Conservation (phyloP, 2,329 filamentous ascomycete genomes). For the Penicillium freii region DNA sequence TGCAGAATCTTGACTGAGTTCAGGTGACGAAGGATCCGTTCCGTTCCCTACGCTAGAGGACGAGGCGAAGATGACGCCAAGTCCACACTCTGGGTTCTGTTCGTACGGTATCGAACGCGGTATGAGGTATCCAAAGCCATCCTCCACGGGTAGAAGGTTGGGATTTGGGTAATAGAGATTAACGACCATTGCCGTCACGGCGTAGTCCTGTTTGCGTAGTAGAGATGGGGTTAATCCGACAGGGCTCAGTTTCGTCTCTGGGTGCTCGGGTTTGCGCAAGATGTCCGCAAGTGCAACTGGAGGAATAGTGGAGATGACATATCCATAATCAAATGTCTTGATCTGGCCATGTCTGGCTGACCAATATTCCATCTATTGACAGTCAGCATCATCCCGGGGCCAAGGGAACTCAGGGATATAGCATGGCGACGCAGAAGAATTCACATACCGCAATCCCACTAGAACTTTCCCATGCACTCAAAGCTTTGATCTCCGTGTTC, state of each 20-base stretch:
- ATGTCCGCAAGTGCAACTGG: slow-evolving; percentile 28
- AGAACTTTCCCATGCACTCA: neutral
- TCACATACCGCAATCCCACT: neutral
- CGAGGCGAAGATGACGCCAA: slow-evolving; percentile 91
- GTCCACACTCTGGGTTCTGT: slow-evolving; percentile 75
- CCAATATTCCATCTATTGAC: slow-evolving; percentile 18
- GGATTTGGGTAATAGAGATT: slow-evolving; percentile 78
- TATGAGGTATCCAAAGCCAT: slow-evolving; percentile 84
- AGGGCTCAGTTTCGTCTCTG: slow-evolving; percentile 12
- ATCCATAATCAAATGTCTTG: slow-evolving; percentile 21
- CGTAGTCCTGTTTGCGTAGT: slow-evolving; percentile 49
- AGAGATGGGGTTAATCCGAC: neutral
- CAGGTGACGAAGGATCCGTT: neutral
- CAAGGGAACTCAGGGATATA: neutral
- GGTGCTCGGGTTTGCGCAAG: slow-evolving; percentile 14
- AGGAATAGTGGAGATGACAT: slow-evolving; percentile 36
- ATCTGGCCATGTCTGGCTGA: neutral
- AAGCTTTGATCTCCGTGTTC: slow-evolving; percentile 48
- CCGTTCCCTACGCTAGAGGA: slow-evolving; percentile 57
- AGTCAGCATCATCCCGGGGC: slow-evolving; percentile 2
- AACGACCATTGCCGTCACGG: slow-evolving; percentile 84
- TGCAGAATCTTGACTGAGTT: slow-evolving; percentile 45
- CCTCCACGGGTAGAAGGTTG: slow-evolving; percentile 62
- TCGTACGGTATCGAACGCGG: slow-evolving; percentile 68
- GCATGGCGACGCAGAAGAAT: neutral